phyloP scores from a whole-genome alignment of 1,284 basidiomycete genomes.

The Cryptococcus sp. region DNA sequence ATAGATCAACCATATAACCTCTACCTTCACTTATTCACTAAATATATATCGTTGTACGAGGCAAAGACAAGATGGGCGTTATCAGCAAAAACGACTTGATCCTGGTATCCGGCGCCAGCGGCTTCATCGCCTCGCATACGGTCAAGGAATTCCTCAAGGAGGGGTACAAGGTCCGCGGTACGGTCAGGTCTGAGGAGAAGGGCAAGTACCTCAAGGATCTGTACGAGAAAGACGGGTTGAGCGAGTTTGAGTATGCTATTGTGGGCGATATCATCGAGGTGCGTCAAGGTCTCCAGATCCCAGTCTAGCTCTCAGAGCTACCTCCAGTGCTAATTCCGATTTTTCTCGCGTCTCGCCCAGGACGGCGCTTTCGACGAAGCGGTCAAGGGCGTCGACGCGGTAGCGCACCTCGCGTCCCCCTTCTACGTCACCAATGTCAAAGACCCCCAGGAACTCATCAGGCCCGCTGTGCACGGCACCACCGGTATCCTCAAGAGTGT shows the following conservation, averaged over 20 bases:
- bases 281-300: conserved; percentile 5
- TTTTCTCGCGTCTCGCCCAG: conserved; percentile 35
- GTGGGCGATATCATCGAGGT: conserved; percentile 63
- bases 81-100: conserved; percentile 26
- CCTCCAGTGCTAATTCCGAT: neutral
- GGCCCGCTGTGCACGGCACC: conserved; percentile 67
- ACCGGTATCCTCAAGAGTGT: conserved; percentile 62
- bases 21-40: too few species aligned
- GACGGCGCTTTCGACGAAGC: conserved; percentile 68
- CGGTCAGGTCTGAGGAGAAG: conserved; percentile 61
- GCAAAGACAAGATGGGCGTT: conserved; percentile 17
- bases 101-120: conserved; percentile 34
- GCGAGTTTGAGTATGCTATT: conserved; percentile 59
- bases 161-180: conserved; percentile 58
- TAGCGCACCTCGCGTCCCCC: conserved; percentile 48
- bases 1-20: too few species aligned
- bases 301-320: neutral
- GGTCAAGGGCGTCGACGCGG: conserved; percentile 65
- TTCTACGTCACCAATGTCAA: conserved; percentile 44
- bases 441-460: conserved; percentile 59
- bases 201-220: conserved; percentile 57
- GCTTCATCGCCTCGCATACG: conserved; percentile 36
- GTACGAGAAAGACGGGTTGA: conserved; percentile 55
- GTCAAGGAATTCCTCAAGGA: conserved; percentile 31
- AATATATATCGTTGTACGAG: too few species aligned